A percentile compares a stretch with the other conserved stretches of the same genome.
Evolutionary conservation across 345 rosid species (phyloP).

Genomic region (Brassica napus): Da-Ae NC_063434.1:8563501-8564000

Average conservation of each 20-base stretch:
- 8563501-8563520: slow-evolving; percentile 9
- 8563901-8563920: background rate
- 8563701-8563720: background rate
- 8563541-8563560: background rate
- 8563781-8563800: slow-evolving; percentile 10
- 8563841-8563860: background rate
- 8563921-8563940: background rate
- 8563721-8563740: background rate
- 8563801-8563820: background rate
- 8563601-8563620: slow-evolving; percentile 21
- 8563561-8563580: background rate
- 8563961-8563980: background rate
- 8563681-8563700: background rate
- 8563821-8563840: background rate
- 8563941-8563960: background rate
- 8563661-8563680: background rate
- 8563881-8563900: slow-evolving; percentile 10
- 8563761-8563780: background rate
- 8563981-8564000: background rate
- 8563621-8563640: slow-evolving; percentile 20
- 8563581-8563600: slow-evolving; percentile 15
- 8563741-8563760: slow-evolving; percentile 3
- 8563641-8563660: slow-evolving; percentile 4
- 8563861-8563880: background rate
- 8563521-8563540: slow-evolving; percentile 10